Percentiles rank a stretch among this genome's conserved stretches.
phyloP scores from a whole-genome alignment of 139 green algal species.

The Chlorella sp. region DNA sequence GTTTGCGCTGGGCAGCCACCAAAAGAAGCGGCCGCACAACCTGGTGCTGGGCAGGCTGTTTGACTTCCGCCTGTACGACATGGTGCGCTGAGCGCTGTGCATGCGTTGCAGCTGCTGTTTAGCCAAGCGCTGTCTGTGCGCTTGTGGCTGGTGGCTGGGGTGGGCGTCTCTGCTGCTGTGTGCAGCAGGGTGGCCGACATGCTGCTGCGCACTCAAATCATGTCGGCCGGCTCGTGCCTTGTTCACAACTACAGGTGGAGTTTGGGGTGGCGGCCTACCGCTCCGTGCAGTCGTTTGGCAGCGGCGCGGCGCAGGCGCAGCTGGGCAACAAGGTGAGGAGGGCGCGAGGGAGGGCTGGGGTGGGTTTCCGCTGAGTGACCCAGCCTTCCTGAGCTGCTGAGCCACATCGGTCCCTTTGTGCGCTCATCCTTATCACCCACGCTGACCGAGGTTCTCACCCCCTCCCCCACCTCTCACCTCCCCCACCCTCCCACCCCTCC shows the following conservation, averaged over 20 bases:
- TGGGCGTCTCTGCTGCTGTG: too few species aligned
- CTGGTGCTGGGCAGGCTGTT: slow-evolving; percentile 92
- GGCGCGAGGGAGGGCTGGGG: background rate
- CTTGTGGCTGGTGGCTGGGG: too few species aligned
- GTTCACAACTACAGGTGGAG: slow-evolving; percentile 75
- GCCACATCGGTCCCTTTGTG: background rate
- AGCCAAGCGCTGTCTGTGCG: too few species aligned
- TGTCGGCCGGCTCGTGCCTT: too few species aligned
- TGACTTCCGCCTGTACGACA: slow-evolving; percentile 89
- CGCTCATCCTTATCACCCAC: background rate
- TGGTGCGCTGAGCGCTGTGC: background rate
- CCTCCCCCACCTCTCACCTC: background rate
- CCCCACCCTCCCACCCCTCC: background rate
- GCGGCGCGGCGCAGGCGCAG: slow-evolving; percentile 32
- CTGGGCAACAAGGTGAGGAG: slow-evolving; percentile 64
- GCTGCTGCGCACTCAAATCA: too few species aligned
- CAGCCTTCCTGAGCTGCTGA: background rate
- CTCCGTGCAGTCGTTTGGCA: slow-evolving; percentile 57
- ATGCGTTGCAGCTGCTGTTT: too few species aligned
- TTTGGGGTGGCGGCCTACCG: slow-evolving; percentile 71
- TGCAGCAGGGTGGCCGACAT: too few species aligned
- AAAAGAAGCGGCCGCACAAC: slow-evolving; percentile 98
- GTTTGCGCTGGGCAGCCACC: slow-evolving; percentile 87
- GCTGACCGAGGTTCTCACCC: too few species aligned
- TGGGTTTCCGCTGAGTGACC: background rate